phyloP scores from a whole-genome alignment of 106 monocot species.

The Acorus gramineus region DNA sequence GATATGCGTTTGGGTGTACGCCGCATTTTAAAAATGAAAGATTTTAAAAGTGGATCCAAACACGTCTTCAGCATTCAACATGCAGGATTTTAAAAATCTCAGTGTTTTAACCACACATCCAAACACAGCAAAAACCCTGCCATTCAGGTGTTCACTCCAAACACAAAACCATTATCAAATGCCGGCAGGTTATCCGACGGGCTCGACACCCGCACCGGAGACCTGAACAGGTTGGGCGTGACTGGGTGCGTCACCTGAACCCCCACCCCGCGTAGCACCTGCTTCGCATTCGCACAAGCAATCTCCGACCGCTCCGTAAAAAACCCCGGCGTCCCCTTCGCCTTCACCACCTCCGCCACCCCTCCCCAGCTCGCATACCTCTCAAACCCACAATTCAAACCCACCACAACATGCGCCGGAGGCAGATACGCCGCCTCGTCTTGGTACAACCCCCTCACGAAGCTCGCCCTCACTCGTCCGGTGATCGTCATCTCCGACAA shows the following conservation, averaged over 20 bases:
- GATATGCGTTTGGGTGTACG: no score
- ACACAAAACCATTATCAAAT: conserved; percentile 41
- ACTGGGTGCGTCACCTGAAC: conserved; percentile 41
- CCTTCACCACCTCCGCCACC: conserved; percentile 34
- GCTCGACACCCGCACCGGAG: conserved; percentile 25
- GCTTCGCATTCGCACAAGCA: conserved; percentile 37
- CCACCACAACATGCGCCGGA: conserved; percentile 31
- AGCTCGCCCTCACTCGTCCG: conserved; percentile 24
- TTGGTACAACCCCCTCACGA: conserved; percentile 45
- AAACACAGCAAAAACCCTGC: no score
- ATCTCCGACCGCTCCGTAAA: conserved; percentile 40
- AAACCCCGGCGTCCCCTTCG: conserved; percentile 29
- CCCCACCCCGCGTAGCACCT: conserved; percentile 37
- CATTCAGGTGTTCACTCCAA: conserved; percentile 37
- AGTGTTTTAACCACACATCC: no score
- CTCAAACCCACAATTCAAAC: conserved; percentile 42
- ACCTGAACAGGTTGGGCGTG: conserved; percentile 47
- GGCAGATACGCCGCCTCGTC: conserved; percentile 25
- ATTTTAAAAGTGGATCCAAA: no score
- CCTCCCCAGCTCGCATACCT: conserved; percentile 40
- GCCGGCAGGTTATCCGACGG: conserved; percentile 34
- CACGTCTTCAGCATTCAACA: no score
- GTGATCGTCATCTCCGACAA: conserved; percentile 14
- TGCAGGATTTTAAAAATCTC: no score
- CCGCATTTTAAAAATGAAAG: no score